A percentile compares a stretch with the other conserved stretches of the same genome.
These are phyloP conservation scores for Alternaria metachromatica DNA, from an alignment of 2,329 filamentous ascomycete species.

Conservation along the genomic window DNA sequence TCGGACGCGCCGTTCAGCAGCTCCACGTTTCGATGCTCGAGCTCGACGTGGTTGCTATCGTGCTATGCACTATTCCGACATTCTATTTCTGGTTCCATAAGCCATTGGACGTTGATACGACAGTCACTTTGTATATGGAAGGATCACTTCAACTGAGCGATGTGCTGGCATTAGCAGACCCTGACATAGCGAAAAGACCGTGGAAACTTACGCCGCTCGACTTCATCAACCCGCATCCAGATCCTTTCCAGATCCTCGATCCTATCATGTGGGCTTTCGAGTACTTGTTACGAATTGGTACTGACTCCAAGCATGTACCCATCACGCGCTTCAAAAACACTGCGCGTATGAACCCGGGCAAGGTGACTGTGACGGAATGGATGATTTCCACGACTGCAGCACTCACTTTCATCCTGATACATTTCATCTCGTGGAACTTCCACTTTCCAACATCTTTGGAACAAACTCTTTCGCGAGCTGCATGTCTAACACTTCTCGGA, in stretches of 20 bases:
- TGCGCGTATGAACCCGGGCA: neutral
- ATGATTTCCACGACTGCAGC: neutral
- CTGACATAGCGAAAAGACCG: too few species aligned
- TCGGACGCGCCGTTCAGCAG: neutral
- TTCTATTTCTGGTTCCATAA: neutral
- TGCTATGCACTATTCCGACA: neutral
- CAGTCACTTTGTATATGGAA: fast-evolving
- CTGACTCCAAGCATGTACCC: neutral
- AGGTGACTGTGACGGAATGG: neutral
- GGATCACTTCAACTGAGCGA: neutral
- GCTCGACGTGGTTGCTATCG: neutral
- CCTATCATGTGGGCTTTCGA: neutral
- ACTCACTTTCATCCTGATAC: neutral
- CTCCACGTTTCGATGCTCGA: neutral
- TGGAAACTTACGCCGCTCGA: neutral
- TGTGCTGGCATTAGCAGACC: neutral
- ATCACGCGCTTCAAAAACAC: neutral
- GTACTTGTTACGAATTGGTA: neutral
- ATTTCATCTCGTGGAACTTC: neutral
- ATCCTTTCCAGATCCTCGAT: neutral
- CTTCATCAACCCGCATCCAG: neutral
- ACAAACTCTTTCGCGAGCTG: neutral
- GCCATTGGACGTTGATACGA: neutral
- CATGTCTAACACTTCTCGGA: neutral
- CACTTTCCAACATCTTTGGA: neutral